These are phyloP conservation scores for Cafeteria roenbergensis DNA, from an alignment of 108 stramenopile species.

Conservation along the genomic window DNA sequence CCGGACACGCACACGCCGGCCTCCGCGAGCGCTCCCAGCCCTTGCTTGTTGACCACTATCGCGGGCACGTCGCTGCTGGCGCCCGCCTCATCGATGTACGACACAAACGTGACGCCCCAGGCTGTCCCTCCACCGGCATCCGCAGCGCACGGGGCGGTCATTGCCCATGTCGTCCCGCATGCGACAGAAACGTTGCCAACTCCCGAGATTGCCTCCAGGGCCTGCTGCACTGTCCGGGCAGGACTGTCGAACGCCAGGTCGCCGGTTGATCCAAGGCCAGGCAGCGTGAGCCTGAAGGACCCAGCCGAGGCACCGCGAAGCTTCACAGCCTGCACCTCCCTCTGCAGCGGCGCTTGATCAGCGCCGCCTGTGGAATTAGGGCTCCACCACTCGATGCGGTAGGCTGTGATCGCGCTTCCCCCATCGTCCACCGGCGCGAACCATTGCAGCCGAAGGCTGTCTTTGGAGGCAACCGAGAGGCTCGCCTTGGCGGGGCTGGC, in stretches of 20 bases:
- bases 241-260: constrained; percentile 14
- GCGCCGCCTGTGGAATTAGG: constrained; percentile 7
- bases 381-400: constrained; percentile 50
- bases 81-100: constrained; percentile 2
- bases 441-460: constrained; percentile 43
- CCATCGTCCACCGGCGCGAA: constrained; percentile 48
- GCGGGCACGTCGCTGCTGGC: too few relatives aligned
- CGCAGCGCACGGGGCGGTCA: constrained; percentile 1
- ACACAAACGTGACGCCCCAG: constrained; percentile 12
- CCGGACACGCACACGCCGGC: too few relatives aligned
- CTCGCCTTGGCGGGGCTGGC: constrained; percentile 57
- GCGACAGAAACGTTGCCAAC: constrained; percentile 41
- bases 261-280: constrained; percentile 6
- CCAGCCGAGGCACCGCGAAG: constrained; percentile 15
- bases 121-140: too few relatives aligned
- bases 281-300: constrained; percentile 20
- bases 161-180: constrained; percentile 5
- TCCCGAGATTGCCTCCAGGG: constrained; percentile 30
- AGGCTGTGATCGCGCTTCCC: constrained; percentile 41
- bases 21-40: too few relatives aligned
- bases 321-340: constrained; percentile 37
- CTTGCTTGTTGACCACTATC: too few relatives aligned
- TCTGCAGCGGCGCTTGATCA: too few relatives aligned
- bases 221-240: constrained; percentile 28
- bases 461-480: constrained; percentile 35